Evolutionary conservation across 2,329 filamentous ascomycete genomes (phyloP), one percentile per base, ranked within the genome.

Genomic region (Sporothrix euskadiensis): DNA sequence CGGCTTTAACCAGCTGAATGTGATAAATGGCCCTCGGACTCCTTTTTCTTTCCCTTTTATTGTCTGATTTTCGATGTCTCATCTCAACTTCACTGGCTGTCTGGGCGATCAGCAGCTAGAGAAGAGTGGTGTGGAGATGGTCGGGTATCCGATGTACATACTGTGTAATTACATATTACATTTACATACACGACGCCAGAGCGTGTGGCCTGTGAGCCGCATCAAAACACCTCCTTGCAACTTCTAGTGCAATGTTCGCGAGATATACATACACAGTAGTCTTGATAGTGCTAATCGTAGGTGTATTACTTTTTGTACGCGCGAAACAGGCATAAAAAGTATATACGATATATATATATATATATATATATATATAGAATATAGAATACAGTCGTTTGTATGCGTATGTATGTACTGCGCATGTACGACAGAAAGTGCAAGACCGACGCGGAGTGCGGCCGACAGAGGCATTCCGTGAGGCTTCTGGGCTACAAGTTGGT

Each of bases 91-190:
- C 30, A 19, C 30, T 59, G 30, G 19, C 35, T n/a, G 22, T 41
- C 65, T 26, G 26, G 39, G 49, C 71, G 71, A 72, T 68, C 71
- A 59, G 71, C 61, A 72, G 71, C 59, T 72, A 66, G 30, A 10
- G 6, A n/a, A 39, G 71, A 72, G 30, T 19, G 59, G 49, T 44
- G 70, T 65, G 57, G 44, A 39, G 69, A 71, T 30, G 32, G 26
- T 44, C 16, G 41, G 16, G 4, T 32, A 57, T 30, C 44, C 7
- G 8, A 57, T 30, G 22, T 30, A 22, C 22, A 49, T 26, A 26
- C 26, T 26, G 26, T 26, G 2, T 26, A n/a, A n/a, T n/a, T n/a
- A 26, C 26, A 26, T 26, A 26, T 26, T 26, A 26, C 26, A 26
- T 26, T 26, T 26, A 26, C 26, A 26, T 26, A 26, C 26, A 26